Evolutionary conservation across 2,329 filamentous ascomycete genomes (phyloP).

Genomic region (Epichloe elymi): DNA sequence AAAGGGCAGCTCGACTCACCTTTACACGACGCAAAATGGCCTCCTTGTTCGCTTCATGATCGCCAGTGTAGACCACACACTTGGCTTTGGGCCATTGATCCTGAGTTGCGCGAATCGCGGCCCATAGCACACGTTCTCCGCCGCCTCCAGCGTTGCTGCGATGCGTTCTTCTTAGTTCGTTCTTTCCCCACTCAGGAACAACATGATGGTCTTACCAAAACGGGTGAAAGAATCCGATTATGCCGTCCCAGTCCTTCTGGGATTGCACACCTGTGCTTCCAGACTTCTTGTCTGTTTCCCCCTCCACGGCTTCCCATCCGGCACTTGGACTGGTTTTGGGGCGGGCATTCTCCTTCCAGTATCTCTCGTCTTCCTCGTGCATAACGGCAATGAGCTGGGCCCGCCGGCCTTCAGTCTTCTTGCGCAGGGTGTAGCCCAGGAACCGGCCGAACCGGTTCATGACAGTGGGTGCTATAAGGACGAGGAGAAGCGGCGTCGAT

Average conservation of each 20-base stretch:
- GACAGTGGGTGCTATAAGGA: constrained; percentile 16
- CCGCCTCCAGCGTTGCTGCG: constrained; percentile 84
- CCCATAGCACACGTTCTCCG: constrained; percentile 92
- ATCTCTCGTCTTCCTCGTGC: constrained; percentile 30
- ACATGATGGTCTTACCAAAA: constrained; percentile 56
- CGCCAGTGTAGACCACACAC: constrained; percentile 89
- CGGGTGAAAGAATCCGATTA: constrained; percentile 94
- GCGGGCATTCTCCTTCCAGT: constrained; percentile 19
- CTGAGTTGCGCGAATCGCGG: constrained; percentile 84
- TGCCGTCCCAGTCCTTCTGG: constrained; percentile 58
- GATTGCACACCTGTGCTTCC: constrained; percentile 21
- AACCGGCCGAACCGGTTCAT: constrained; percentile 23
- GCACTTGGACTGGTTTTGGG: constrained; percentile 34
- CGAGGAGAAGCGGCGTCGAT: constrained; percentile 10
- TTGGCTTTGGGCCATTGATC: constrained; percentile 76
- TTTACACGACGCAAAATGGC: constrained; percentile 66
- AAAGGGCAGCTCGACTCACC: constrained; percentile 26
- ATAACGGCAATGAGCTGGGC: constrained; percentile 42
- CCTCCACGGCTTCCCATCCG: constrained; percentile 58
- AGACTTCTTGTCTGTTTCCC: constrained; percentile 40
- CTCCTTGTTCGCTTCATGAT: constrained; percentile 74
- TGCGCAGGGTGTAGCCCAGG: constrained; percentile 48
- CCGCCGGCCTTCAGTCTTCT: constrained; percentile 49
- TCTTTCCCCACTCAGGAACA: neutral
- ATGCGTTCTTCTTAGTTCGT: constrained; percentile 3